Percentiles rank a stretch among this genome's conserved stretches.
phyloP scores from a whole-genome alignment of 2,329 filamentous ascomycete genomes.

The Colletotrichum salicis region DNA sequence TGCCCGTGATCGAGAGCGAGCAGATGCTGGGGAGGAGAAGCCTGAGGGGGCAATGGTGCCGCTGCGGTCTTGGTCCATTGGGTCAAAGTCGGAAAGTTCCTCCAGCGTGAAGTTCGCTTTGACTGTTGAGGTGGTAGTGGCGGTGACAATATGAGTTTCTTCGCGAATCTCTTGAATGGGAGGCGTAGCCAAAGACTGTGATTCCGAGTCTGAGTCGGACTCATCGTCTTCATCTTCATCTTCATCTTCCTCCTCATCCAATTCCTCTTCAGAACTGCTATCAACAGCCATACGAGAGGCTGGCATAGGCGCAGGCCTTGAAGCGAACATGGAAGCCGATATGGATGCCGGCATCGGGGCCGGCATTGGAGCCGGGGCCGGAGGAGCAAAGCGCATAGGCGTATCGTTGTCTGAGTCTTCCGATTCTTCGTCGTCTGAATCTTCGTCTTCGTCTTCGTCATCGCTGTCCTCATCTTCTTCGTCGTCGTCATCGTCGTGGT shows the following conservation, averaged over 20 bases:
- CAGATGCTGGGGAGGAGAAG: constrained; percentile 57
- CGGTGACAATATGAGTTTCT: constrained; percentile 18
- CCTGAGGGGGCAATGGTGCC: constrained; percentile 56
- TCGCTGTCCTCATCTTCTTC: constrained; percentile 18
- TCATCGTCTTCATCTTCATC: constrained; percentile 37
- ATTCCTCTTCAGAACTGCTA: constrained; percentile 24
- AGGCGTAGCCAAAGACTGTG: constrained; percentile 37
- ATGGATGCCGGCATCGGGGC: constrained; percentile 15
- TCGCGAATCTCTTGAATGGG: constrained; percentile 1
- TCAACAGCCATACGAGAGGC: constrained; percentile 15
- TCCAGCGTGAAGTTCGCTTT: constrained; percentile 52
- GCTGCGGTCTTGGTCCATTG: constrained; percentile 55
- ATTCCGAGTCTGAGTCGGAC: constrained; percentile 29
- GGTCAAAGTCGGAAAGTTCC: constrained; percentile 56
- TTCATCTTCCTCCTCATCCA: constrained; percentile 17
- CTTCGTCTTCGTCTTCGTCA: constrained; percentile 13
- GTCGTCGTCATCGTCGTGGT: constrained; percentile 26
- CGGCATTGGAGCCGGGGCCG: constrained; percentile 23
- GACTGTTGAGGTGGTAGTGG: constrained; percentile 3
- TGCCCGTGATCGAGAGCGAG: constrained; percentile 50
- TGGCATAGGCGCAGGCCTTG: not conserved
- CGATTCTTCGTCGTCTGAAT: not conserved
- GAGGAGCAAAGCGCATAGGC: constrained; percentile 10
- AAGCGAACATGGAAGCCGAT: not conserved
- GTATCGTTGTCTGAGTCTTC: constrained; percentile 26